phyloP scores from a whole-genome alignment of 371 early-diverging fungal species.

The Choanephora cucurbitarum region DNA sequence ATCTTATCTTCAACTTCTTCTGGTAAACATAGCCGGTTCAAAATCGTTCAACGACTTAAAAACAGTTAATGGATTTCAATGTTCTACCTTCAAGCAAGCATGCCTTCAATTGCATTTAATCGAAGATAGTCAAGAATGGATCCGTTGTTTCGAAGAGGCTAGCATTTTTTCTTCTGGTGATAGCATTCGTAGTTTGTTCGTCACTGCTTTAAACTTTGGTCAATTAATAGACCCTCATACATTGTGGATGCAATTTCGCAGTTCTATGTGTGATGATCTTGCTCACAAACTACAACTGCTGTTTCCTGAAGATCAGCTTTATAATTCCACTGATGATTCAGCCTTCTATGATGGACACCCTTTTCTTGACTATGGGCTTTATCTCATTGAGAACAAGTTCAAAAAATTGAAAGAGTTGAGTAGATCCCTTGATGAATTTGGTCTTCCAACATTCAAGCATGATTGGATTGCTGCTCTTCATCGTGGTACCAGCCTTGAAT shows the following conservation, averaged over 20 bases:
- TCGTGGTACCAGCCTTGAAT: background rate
- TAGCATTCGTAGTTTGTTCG: background rate
- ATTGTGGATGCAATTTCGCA: background rate
- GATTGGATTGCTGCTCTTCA: background rate
- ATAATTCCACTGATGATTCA: background rate
- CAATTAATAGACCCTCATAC: background rate
- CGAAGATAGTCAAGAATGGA: background rate
- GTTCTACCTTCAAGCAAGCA: background rate
- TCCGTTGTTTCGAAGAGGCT: background rate
- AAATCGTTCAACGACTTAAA: background rate
- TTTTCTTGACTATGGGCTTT: background rate
- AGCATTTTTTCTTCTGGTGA: background rate
- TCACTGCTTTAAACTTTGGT: background rate
- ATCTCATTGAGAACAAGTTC: background rate
- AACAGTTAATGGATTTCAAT: background rate
- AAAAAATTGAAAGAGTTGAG: background rate
- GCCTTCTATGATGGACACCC: background rate
- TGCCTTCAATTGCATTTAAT: background rate
- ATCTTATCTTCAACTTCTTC: background rate
- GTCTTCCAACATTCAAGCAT: background rate
- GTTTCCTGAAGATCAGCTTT: background rate
- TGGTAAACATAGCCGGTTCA: background rate
- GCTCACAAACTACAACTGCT: background rate
- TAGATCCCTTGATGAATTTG: background rate
- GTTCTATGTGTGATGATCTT: slow-evolving; percentile 1